Evolutionary conservation across 208 protist species (phyloP).

Genomic region (Acanthamoeba triangularis): DNA sequence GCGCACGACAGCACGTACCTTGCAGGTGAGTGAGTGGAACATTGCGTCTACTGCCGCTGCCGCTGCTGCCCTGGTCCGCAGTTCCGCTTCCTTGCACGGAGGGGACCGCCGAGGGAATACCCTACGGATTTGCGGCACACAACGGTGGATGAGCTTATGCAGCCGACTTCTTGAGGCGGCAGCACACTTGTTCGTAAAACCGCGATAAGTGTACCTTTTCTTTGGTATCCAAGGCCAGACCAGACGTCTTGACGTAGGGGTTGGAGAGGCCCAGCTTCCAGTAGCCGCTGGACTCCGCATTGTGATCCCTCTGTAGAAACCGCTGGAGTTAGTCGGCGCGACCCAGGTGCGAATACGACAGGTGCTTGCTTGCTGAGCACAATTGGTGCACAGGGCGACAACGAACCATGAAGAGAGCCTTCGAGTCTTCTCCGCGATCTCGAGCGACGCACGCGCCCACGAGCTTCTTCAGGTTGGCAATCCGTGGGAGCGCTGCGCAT

Average conservation of each 20-base stretch:
- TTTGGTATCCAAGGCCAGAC: background rate
- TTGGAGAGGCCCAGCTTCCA: slow-evolving; percentile 67
- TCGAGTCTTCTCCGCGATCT: slow-evolving; percentile 58
- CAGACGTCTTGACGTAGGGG: slow-evolving; percentile 24
- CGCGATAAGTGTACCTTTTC: background rate
- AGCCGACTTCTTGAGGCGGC: no score
- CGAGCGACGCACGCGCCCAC: slow-evolving; percentile 43
- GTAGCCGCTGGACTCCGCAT: slow-evolving; percentile 67
- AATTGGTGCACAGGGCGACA: background rate
- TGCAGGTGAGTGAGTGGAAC: slow-evolving; percentile 34
- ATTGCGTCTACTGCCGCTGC: slow-evolving; percentile 22
- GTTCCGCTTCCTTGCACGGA: background rate
- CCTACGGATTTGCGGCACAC: background rate
- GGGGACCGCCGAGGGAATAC: background rate
- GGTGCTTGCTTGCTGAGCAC: background rate
- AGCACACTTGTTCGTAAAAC: background rate
- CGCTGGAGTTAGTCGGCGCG: background rate
- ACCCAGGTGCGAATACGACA: background rate
- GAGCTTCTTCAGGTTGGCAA: slow-evolving; percentile 64
- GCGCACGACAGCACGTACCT: background rate
- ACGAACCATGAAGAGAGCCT: slow-evolving; percentile 69
- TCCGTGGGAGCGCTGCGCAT: slow-evolving; percentile 3
- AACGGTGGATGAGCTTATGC: background rate
- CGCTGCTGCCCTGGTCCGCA: background rate
- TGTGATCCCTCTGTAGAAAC: slow-evolving; percentile 33